phyloP scores from a whole-genome alignment of 2,329 filamentous ascomycete genomes.

The Aspergillus neoniger region DNA sequence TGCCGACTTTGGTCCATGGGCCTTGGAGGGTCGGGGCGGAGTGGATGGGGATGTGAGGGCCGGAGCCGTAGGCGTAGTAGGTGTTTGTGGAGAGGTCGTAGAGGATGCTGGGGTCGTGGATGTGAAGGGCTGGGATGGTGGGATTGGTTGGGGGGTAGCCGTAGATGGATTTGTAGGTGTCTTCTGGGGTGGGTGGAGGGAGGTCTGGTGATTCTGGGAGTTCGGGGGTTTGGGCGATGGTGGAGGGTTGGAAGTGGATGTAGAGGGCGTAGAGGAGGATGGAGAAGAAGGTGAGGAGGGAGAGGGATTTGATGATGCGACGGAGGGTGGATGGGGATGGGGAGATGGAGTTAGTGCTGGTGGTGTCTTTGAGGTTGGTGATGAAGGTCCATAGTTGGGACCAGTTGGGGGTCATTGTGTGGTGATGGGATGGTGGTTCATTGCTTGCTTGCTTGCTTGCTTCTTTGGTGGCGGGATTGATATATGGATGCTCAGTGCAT shows the following conservation, averaged over 20 bases:
- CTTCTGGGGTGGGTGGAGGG: neutral
- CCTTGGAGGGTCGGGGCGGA: conserved; percentile 31
- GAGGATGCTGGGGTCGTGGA: conserved; percentile 39
- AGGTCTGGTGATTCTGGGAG: neutral
- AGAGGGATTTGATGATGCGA: neutral
- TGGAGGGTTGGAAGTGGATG: neutral
- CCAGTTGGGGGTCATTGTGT: neutral
- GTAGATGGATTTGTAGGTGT: neutral
- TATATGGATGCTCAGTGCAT: neutral
- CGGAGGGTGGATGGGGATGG: neutral
- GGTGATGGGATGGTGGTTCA: neutral
- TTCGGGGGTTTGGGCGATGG: neutral
- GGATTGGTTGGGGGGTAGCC: neutral
- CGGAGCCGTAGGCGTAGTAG: conserved; percentile 38
- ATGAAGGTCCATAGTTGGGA: no score
- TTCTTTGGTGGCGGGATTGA: neutral
- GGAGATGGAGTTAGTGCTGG: neutral
- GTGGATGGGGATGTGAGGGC: conserved; percentile 34
- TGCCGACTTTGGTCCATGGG: conserved; percentile 34
- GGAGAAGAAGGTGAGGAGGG: neutral
- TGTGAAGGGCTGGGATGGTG: conserved; percentile 23
- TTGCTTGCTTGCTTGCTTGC: neutral
- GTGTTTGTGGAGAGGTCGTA: conserved; percentile 20
- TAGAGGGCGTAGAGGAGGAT: neutral
- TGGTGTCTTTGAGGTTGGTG: no score